These are phyloP conservation scores for Bretschneidera sinensis DNA, from an alignment of 345 rosid genomes.

Conservation along the genomic window DNA sequence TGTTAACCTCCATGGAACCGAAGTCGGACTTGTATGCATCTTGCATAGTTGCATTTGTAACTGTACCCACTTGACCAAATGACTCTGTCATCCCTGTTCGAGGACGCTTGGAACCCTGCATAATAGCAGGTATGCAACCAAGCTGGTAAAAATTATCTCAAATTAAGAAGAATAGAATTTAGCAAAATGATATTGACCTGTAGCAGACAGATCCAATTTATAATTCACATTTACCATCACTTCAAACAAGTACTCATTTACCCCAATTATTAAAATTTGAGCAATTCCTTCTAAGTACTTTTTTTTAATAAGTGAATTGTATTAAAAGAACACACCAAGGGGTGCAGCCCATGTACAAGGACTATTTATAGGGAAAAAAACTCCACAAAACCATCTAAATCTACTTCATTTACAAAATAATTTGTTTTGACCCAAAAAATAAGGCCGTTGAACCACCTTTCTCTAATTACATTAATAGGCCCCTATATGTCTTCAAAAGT, in stretches of 20 bases:
- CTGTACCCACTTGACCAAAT: constrained; percentile 59
- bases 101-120: constrained; percentile 87
- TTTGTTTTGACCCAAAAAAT: too few species aligned
- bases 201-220: background rate
- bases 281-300: too few species aligned
- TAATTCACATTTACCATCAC: background rate
- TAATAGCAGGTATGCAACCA: constrained; percentile 6
- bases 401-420: too few species aligned
- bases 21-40: constrained; percentile 47
- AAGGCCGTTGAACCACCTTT: too few species aligned
- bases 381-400: too few species aligned
- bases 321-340: too few species aligned
- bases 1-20: constrained; percentile 51
- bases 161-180: constrained; percentile 1
- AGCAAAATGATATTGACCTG: background rate
- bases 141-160: constrained; percentile 3
- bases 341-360: too few species aligned
- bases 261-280: background rate
- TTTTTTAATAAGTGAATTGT: too few species aligned
- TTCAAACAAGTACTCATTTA: background rate
- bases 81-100: constrained; percentile 62
- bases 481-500: too few species aligned
- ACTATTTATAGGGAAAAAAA: too few species aligned
- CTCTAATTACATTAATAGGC: too few species aligned
- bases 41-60: constrained; percentile 38